Base-by-base conservation (phyloP, 2,329 filamentous ascomycete genomes). In the Fusarium kyushuense region DNA sequence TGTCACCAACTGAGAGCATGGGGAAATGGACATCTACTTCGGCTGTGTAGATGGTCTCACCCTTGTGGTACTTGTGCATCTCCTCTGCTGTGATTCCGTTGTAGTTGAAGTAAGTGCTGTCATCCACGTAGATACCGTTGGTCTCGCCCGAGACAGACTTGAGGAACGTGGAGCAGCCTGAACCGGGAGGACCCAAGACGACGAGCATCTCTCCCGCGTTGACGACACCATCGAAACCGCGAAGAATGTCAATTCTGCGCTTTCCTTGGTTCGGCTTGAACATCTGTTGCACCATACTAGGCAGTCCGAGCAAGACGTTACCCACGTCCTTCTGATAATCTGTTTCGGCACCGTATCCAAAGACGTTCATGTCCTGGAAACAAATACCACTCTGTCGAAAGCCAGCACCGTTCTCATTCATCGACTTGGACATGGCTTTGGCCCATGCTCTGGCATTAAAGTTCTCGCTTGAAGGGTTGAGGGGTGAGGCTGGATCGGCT, bases 161-260 rank as follows among this genome's bases (percentile, higher is more conserved):
- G 47, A 92, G 79, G 65, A 92, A 88, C 0, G 90, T 92, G 12
- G 89, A 89, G 70, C 90, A 92, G n/a, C 87, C 87, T 1, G 76
- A 73, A 4, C 80, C 80, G 5, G 87, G 90, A 53, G 89, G 89
- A 2, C 90, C 90, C 16, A 92, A 82, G 3, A 92, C 90, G 11
- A 92, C 86, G 21, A 91, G 78, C 87, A 92, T 90, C 80, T 92
- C 90, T 30, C 90, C 90, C 43, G 84, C 84, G 69, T 86, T 82
- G 11, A 92, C 85, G 0, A 91, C 72, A 16, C 89, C 89, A 66
- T 91, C 88, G 52, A 90, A 87, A 67, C 85, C 80, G 55, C 83
- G 84, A 40, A 92, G 79, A 68, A 92, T 92, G 5, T 73, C 69
- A 23, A 73, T 73, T 6, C 71, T 62, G 3, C 70, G 70, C 41